A percentile compares a stretch with the other conserved stretches of the same genome.
Evolutionary conservation across 1,284 basidiomycete species (phyloP).

Genomic region (Irpex lacteus): DNA sequence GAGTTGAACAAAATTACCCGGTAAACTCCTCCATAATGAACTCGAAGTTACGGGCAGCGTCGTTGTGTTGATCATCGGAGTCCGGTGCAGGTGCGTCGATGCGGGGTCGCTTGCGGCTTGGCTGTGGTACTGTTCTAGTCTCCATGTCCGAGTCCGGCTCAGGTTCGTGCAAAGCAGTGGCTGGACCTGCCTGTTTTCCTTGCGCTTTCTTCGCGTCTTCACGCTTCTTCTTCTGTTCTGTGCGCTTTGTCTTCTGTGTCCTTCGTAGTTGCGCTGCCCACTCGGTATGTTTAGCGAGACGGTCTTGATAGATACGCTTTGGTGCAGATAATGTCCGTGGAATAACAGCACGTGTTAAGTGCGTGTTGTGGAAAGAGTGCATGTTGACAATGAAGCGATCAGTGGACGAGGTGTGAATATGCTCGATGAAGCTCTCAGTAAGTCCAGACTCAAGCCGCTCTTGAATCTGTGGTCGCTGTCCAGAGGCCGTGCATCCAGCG

Average conservation of each 20-base stretch:
- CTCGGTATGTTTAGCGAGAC: background rate
- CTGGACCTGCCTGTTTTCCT: too few species aligned
- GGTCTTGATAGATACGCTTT: background rate
- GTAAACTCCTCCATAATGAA: too few species aligned
- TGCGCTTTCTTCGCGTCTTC: background rate
- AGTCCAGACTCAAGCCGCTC: constrained; percentile 4
- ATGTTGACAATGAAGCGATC: constrained; percentile 21
- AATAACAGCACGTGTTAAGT: background rate
- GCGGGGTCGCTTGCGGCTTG: too few species aligned
- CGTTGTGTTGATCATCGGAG: too few species aligned
- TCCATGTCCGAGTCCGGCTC: too few species aligned
- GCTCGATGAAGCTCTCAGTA: constrained; percentile 7
- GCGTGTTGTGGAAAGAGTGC: background rate
- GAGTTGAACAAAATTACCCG: too few species aligned
- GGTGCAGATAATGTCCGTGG: background rate
- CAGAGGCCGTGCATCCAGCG: constrained; percentile 6
- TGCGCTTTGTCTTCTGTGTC: background rate
- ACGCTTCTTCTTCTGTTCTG: background rate
- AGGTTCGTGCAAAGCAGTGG: too few species aligned
- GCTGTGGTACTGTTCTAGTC: too few species aligned
- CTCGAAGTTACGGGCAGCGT: too few species aligned
- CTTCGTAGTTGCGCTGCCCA: background rate
- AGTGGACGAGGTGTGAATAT: background rate
- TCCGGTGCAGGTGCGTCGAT: too few species aligned
- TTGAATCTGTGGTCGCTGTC: constrained; percentile 3